These are phyloP conservation scores for Zygnema cylindricum DNA, from an alignment of 139 green algal species.

Conservation along the genomic window DNA sequence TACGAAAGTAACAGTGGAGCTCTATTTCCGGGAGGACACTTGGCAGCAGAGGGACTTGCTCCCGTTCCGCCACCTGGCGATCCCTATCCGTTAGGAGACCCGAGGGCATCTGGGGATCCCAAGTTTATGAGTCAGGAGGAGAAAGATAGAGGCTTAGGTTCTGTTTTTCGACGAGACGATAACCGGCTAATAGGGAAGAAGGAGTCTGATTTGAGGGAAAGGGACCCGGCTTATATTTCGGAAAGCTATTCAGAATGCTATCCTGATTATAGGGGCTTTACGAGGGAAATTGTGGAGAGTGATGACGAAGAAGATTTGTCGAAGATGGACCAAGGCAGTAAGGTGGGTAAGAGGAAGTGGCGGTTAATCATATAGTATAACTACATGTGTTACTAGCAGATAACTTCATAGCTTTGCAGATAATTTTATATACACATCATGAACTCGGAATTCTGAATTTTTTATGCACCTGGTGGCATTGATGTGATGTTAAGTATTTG, in stretches of 20 bases:
- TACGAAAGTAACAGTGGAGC: background rate
- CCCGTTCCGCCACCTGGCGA: background rate
- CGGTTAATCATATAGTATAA: no score
- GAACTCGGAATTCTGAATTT: no score
- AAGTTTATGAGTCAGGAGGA: slow-evolving; percentile 57
- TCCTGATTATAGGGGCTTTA: slow-evolving; percentile 61
- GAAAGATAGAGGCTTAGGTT: slow-evolving; percentile 55
- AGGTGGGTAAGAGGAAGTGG: no score
- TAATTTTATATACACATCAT: no score
- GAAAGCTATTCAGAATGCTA: slow-evolving; percentile 77
- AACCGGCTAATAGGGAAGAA: slow-evolving; percentile 23
- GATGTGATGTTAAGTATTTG: no score
- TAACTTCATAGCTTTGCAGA: no score
- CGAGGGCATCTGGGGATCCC: background rate
- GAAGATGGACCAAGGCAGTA: slow-evolving; percentile 73
- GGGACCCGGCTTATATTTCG: slow-evolving; percentile 66
- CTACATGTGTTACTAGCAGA: no score
- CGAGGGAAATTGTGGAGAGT: slow-evolving; percentile 54
- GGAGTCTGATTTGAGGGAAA: slow-evolving; percentile 62
- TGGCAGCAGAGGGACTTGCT: background rate
- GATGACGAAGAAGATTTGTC: slow-evolving; percentile 66
- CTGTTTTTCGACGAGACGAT: slow-evolving; percentile 54
- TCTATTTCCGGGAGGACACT: background rate
- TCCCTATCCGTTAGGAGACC: background rate
- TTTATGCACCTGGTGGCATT: no score